Evolutionary conservation across 495 filamentous ascomycete species (phyloP), one percentile per base, ranked within the genome.

Genomic region (Bryoglossum gracile): DNA sequence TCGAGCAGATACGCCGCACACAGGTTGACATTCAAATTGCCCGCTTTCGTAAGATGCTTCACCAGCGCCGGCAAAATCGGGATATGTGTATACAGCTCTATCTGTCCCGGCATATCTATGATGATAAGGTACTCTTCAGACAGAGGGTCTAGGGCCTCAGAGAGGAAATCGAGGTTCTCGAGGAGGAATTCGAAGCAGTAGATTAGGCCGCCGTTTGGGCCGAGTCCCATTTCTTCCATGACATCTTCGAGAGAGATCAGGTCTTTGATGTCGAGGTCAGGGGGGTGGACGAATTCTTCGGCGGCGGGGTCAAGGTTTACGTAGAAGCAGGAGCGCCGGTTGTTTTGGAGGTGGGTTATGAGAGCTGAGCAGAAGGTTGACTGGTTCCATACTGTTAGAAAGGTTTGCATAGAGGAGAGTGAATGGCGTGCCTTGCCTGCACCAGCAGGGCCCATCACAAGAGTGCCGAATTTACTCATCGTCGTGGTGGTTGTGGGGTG

Each of bases 101-200:
- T 96, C 68, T 98, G 92, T 43, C 92, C 92, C 0, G 92, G 92
- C 85, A 96, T 95, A 66, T 98, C 92, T 71, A 98, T 87, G 41
- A 98, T 84, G 61, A 95, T 92, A 34, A 98, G 73, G 65, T 94
- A 95, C 59, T 98, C 92, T 54, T 98, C 92, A 4, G 86, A 87
- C 11, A 95, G 73, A 33, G 84, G 78, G 51, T 95, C 89, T 14
- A 98, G 81, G 0, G 81, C 75, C 41, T 94, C 86, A 34, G 86
- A 88, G 28, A 98, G 71, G 71, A 94, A 98, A 62, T 95, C 90
- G 51, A 97, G 81, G 62, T 98, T 95, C 64, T 97, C 86, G 57
- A 96, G 82, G 11, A 98, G 78, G 68, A 84, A 88, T 56, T 98
- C 92, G 70, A 98, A 96, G 69, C 92, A 98, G 75, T 92, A 95